Evolutionary conservation across 2,329 filamentous ascomycete genomes (phyloP), one percentile per base, ranked within the genome.

Genomic region (Pestalotiopsis sp.): DNA sequence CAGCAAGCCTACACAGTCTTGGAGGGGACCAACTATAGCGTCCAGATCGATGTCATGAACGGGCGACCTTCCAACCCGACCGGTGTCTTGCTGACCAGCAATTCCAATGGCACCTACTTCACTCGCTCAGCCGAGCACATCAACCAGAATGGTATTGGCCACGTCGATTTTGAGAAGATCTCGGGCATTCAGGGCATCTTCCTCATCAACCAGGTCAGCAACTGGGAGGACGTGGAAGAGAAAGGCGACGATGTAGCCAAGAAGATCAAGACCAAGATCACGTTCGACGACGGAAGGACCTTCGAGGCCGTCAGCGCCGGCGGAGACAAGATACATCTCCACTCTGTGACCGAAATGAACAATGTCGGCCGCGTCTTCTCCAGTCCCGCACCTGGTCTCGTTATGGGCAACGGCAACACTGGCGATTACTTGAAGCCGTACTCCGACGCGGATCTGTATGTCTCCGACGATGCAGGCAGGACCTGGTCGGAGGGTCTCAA

Each of bases 61-160:
- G 84, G 84, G 52, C 83, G 82, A 58, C 86, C 86, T 13, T 86
- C 85, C 1, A 88, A 87, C 48, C 88, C 91, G 0, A 95, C 97
- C 88, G 97, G 96, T 40, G 90, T 92, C 11, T 85, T 99, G 67
- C 95, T 98, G 75, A 97, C 94, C 5, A 98, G 95, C 77, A 99
- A 99, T 78, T 98, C 94, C 39, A 97, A 98, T 77, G 96, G 96
- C 69, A 98, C 94, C 2, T 98, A 95, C 79, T 99, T 98, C 78
- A 96, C 92, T 2, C 90, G 92, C 75, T 98, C 97, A 74, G 87
- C 95, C 67, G 92, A 97, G 68, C 92, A 98, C 78, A 98, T 95
- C 40, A 98, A 99, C 78, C 92, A 94, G 74, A 92, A 95, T 74
- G 73, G 78, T 10, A 81, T 82, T 35, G 94, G 94, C 2, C 88